These are phyloP conservation scores for Pachyrhizus erosus DNA, from an alignment of 306 rosid species.

Conservation along the genomic window DNA sequence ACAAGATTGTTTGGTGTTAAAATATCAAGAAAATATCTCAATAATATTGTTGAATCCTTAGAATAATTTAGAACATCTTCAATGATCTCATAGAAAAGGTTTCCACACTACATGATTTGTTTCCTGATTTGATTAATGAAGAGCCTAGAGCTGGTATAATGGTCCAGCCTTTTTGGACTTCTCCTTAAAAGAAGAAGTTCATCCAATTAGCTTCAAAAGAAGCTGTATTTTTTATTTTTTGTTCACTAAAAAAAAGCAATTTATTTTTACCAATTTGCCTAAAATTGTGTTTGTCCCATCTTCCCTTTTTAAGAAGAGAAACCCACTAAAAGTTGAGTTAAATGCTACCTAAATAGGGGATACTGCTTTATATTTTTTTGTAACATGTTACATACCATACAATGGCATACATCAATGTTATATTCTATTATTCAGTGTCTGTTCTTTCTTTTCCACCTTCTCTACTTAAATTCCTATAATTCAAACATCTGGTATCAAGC, in stretches of 20 bases:
- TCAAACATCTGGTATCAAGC: conserved; percentile 22
- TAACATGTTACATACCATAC: background rate
- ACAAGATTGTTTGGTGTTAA: conserved; percentile 2
- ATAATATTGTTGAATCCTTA: background rate
- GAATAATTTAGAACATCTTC: background rate
- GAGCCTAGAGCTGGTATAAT: background rate
- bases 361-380: background rate
- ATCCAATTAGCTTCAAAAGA: background rate
- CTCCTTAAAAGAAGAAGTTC: background rate
- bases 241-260: background rate
- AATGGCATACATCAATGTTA: background rate
- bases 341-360: background rate
- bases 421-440: conserved; percentile 13
- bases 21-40: conserved; percentile 9
- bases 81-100: background rate
- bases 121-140: background rate
- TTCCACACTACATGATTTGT: background rate
- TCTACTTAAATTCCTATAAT: conserved; percentile 16
- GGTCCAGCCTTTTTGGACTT: background rate
- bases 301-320: background rate
- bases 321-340: background rate
- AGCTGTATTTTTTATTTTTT: background rate
- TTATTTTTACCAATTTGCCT: background rate
- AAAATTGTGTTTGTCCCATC: background rate
- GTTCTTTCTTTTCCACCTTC: conserved; percentile 7